phyloP scores from a whole-genome alignment of 2,329 filamentous ascomycete genomes.

The Venturia asperata region DNA sequence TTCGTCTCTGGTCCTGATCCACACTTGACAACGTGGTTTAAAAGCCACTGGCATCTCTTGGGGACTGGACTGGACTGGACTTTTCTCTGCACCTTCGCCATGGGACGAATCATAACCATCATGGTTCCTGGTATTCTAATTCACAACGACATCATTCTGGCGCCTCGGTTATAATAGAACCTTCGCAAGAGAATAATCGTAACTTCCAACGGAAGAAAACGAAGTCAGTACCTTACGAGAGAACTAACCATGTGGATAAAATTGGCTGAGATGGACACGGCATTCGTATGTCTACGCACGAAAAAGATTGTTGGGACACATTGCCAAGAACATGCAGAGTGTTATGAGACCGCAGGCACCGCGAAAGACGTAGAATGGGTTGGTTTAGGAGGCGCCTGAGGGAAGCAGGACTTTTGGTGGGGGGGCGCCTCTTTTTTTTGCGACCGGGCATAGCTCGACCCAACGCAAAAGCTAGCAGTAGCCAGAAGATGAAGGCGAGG shows the following conservation, averaged over 20 bases:
- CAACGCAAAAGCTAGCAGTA: background rate
- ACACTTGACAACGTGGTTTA: background rate
- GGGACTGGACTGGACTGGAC: background rate
- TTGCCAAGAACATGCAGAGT: too few relatives aligned
- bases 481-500: background rate
- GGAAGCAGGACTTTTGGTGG: background rate
- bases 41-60: background rate
- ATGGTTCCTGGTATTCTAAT: background rate
- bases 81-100: background rate
- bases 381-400: background rate
- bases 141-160: background rate
- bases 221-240: too few relatives aligned
- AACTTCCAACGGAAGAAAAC: background rate
- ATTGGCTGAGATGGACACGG: background rate
- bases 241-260: too few relatives aligned
- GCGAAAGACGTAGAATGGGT: background rate
- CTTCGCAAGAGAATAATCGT: background rate
- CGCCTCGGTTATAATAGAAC: background rate
- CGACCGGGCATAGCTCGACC: background rate
- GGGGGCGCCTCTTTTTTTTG: background rate
- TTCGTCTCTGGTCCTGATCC: background rate
- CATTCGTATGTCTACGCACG: background rate
- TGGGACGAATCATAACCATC: background rate
- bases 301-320: background rate
- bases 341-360: too few relatives aligned